Percentiles rank a stretch among this genome's conserved stretches.
Conservation (phyloP, 2,329 filamentous ascomycete species). For the Acarospora socialis region DNA sequence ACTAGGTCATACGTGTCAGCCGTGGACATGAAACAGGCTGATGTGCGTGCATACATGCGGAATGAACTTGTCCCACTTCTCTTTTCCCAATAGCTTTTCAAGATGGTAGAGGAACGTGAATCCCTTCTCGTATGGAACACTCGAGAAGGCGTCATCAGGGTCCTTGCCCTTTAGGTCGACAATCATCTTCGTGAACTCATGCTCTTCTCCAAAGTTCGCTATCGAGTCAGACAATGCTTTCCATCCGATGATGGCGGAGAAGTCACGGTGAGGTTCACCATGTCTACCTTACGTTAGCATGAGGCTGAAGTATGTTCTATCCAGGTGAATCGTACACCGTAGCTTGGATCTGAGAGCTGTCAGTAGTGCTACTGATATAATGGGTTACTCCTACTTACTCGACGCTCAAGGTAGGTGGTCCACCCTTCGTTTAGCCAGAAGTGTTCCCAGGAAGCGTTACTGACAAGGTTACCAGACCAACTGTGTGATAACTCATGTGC, state of each 20-base stretch:
- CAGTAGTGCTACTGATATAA: neutral
- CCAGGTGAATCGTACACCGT: slow-evolving; percentile 21
- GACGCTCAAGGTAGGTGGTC: slow-evolving; percentile 88
- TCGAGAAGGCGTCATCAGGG: slow-evolving; percentile 90
- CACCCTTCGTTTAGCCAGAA: slow-evolving; percentile 62
- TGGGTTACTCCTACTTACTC: slow-evolving; percentile 25
- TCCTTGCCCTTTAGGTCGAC: slow-evolving; percentile 79
- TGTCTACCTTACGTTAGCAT: slow-evolving; percentile 38
- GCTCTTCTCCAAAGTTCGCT: slow-evolving; percentile 61
- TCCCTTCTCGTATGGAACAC: slow-evolving; percentile 88
- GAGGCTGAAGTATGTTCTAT: neutral
- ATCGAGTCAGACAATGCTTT: slow-evolving; percentile 73
- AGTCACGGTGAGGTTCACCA: slow-evolving; percentile 75
- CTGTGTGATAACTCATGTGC: slow-evolving; percentile 66
- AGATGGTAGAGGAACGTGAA: slow-evolving; percentile 89
- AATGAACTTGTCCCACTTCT: slow-evolving; percentile 91
- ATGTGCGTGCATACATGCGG: slow-evolving; percentile 42
- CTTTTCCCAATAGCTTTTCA: slow-evolving; percentile 67
- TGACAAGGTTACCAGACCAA: slow-evolving; percentile 72
- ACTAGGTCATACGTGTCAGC: slow-evolving; percentile 5
- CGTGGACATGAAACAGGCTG: neutral
- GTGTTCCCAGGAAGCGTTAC: slow-evolving; percentile 38
- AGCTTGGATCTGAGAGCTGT: slow-evolving; percentile 24
- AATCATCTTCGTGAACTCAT: slow-evolving; percentile 86
- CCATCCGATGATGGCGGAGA: slow-evolving; percentile 84